phyloP scores from a whole-genome alignment of 2,329 filamentous ascomycete genomes.

The Xylaria sp. region DNA sequence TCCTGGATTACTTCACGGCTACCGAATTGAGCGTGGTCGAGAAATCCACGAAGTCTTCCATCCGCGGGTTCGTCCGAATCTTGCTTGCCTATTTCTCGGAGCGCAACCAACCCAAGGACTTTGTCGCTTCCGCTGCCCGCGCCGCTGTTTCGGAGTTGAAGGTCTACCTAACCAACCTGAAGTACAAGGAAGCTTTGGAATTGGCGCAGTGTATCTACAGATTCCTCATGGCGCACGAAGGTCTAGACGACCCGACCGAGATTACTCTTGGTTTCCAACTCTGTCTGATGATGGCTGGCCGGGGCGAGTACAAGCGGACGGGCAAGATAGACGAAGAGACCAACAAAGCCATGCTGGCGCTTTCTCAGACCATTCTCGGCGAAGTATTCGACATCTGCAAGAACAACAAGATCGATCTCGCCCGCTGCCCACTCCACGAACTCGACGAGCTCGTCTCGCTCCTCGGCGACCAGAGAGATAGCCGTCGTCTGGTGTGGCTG shows the following conservation, averaged over 20 bases:
- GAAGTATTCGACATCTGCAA: constrained; percentile 39
- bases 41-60: constrained; percentile 20
- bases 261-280: constrained; percentile 39
- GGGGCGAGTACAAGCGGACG: constrained; percentile 29
- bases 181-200: constrained; percentile 30
- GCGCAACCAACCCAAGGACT: constrained; percentile 31
- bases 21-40: constrained; percentile 28
- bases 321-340: constrained; percentile 21
- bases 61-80: constrained; percentile 36
- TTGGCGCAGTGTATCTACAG: constrained; percentile 30
- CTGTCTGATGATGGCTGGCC: constrained; percentile 35
- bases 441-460: constrained; percentile 37
- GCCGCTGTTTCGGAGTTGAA: constrained; percentile 32
- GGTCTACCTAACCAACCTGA: constrained; percentile 26
- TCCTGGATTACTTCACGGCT: constrained; percentile 31
- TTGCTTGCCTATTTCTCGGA: constrained; percentile 32
- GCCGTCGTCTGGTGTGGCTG: constrained; percentile 30
- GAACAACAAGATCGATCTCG: constrained; percentile 37
- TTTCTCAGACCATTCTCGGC: constrained; percentile 30
- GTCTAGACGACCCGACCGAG: constrained; percentile 36
- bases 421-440: constrained; percentile 33
- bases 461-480: constrained; percentile 35
- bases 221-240: constrained; percentile 38
- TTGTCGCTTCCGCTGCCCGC: constrained; percentile 33
- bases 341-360: constrained; percentile 33